These are phyloP conservation scores for Cadophora luteo-olivacea DNA, from an alignment of 2,329 filamentous ascomycete genomes.

Conservation along the genomic window DNA sequence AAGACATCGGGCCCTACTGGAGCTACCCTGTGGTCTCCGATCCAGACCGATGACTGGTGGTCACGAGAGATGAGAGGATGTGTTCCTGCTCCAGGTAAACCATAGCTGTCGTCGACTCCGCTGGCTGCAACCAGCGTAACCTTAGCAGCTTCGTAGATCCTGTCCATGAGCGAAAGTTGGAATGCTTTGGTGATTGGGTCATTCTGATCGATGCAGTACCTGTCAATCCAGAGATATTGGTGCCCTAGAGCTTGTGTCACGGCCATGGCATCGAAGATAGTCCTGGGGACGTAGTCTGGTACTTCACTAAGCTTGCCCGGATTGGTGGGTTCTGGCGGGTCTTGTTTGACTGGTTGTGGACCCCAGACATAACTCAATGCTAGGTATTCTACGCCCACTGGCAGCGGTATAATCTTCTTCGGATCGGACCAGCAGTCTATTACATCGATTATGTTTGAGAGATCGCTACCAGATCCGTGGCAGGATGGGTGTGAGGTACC, in stretches of 20 bases:
- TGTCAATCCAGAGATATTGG: constrained; percentile 14
- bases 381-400: background rate
- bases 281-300: background rate
- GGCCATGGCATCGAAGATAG: constrained; percentile 1
- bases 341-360: background rate
- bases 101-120: background rate
- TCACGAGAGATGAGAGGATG: background rate
- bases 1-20: background rate
- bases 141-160: constrained; percentile 6
- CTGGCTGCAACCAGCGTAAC: constrained; percentile 10
- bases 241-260: background rate
- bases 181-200: background rate
- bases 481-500: background rate
- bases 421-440: background rate
- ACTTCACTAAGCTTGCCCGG: background rate
- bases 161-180: constrained; percentile 11
- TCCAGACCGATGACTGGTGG: background rate
- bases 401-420: background rate
- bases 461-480: background rate
- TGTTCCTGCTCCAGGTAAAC: background rate
- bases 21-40: background rate
- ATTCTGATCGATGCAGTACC: constrained; percentile 18
- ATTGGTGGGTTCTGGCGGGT: background rate
- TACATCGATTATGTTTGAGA: background rate
- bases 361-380: constrained; percentile 1